Base-by-base conservation (phyloP, 345 rosid genomes). In the Ceriops decandra region DNA sequence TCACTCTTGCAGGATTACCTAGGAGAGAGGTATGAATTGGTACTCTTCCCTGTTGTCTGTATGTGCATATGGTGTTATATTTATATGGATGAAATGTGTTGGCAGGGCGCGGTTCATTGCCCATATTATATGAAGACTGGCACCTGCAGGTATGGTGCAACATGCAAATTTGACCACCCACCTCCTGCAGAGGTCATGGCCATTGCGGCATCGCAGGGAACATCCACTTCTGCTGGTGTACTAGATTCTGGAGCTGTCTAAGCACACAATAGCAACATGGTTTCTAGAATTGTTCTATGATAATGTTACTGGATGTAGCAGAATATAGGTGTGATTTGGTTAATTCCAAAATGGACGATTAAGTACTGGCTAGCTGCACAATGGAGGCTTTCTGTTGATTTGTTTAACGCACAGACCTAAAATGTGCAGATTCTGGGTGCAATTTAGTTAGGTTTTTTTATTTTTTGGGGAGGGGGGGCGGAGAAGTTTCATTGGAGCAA, bases 101-200 rank as follows among this genome's bases (percentile, higher is more conserved):
- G 72, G 71, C 85, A 93, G 97, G 97, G 90, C 57, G 77, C 84
- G 5, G 74, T 80, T 65, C 85, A 83, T 53, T 93, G 98, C 69
- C 96, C 98, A 6, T 93, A 91, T 68, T 93, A 93, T 76, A 84
- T 93, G 98, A 91, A 86, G 83, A 93, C 97, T 47, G 95, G 97
- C 54, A 77, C 89, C 7, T 91, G 98, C 90, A 93, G 86, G 75
- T 89, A 79, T 61, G 96, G 96, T 36, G 87, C 84, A 57, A 76
- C 86, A 1, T 93, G 98, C 78, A 91, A 80, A 83, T 93, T 91
- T 73, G 98, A 93, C 75, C 98, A 93, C 80, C 98, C 98, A 30
- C 90, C 97, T 46, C 98, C 98, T 2, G 96, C 86, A 68, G 98
- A 93, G 81, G 96, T 86, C 46, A 82, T 89, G 84, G 86, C 82